phyloP scores from a whole-genome alignment of 306 rosid species.

The Ceratonia siliqua region DNA sequence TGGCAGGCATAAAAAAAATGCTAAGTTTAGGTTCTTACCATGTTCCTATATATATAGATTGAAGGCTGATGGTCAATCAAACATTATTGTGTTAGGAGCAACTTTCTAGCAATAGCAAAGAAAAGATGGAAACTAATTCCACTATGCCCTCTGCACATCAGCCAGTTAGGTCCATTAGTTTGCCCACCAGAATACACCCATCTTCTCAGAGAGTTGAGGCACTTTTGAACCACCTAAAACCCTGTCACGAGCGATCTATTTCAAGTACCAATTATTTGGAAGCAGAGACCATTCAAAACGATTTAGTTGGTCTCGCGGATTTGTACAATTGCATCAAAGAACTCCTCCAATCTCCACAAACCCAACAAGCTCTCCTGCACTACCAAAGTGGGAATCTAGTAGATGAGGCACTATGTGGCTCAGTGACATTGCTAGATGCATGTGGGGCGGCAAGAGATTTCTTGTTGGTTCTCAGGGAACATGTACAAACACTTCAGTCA shows the following conservation, averaged over 20 bases:
- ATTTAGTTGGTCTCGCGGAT: slow-evolving; percentile 52
- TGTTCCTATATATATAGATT: slow-evolving; percentile 47
- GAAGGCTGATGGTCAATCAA: slow-evolving; percentile 31
- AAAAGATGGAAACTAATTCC: slow-evolving; percentile 39
- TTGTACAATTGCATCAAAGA: slow-evolving; percentile 59
- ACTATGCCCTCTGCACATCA: slow-evolving; percentile 27
- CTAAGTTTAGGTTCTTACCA: slow-evolving; percentile 13
- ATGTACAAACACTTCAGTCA: slow-evolving; percentile 56
- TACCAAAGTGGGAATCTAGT: slow-evolving; percentile 41
- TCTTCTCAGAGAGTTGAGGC: slow-evolving; percentile 57
- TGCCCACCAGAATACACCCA: slow-evolving; percentile 71
- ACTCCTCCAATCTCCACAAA: slow-evolving; percentile 50
- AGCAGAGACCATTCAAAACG: slow-evolving; percentile 42
- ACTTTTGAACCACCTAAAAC: slow-evolving; percentile 47
- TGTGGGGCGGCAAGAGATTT: slow-evolving; percentile 54
- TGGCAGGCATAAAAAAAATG: slow-evolving; percentile 13
- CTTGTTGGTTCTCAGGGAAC: slow-evolving; percentile 46
- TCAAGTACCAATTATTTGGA: slow-evolving; percentile 28
- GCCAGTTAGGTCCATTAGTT: slow-evolving; percentile 74
- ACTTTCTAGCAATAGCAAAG: slow-evolving; percentile 2
- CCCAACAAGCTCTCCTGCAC: slow-evolving; percentile 54
- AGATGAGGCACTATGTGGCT: slow-evolving; percentile 49
- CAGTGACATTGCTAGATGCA: slow-evolving; percentile 59
- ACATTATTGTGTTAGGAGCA: slow-evolving; percentile 34
- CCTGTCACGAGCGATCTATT: slow-evolving; percentile 9